A percentile compares a stretch with the other conserved stretches of the same genome.
Evolutionary conservation across 805 yeast genomes (phyloP).

Genomic region (Dipodascus geniculatus): DNA sequence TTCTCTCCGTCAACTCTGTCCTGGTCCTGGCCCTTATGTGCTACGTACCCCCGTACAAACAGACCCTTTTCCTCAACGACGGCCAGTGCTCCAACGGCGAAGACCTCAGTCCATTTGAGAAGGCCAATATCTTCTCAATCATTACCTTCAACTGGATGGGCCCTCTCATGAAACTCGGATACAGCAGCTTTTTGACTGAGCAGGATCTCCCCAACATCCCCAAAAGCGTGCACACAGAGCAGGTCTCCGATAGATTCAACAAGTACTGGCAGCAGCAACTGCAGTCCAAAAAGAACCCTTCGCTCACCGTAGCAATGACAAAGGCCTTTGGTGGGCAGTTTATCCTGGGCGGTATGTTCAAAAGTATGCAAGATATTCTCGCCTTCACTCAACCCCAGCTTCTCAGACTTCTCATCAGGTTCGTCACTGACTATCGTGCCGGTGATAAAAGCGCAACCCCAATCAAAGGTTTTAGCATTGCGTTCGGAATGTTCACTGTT

Average conservation of each 20-base stretch:
- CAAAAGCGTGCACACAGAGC: slow-evolving; percentile 45
- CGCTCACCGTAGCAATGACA: slow-evolving; percentile 50
- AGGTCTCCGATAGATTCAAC: slow-evolving; percentile 38
- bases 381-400: slow-evolving; percentile 85
- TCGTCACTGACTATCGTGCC: slow-evolving; percentile 37
- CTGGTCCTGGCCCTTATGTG: slow-evolving; percentile 35
- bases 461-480: slow-evolving; percentile 50
- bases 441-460: slow-evolving; percentile 14
- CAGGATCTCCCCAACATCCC: slow-evolving; percentile 78
- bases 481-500: slow-evolving; percentile 49
- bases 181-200: slow-evolving; percentile 36
- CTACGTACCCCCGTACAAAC: slow-evolving; percentile 27
- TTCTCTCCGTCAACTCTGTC: slow-evolving; percentile 26
- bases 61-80: slow-evolving; percentile 12
- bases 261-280: slow-evolving; percentile 50
- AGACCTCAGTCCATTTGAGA: slow-evolving; percentile 34
- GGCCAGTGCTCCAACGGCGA: slow-evolving; percentile 25
- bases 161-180: slow-evolving; percentile 68
- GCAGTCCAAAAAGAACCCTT: slow-evolving; percentile 26
- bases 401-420: slow-evolving; percentile 50
- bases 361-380: slow-evolving; percentile 61
- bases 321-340: slow-evolving; percentile 68
- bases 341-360: slow-evolving; percentile 58
- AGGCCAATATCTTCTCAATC: slow-evolving; percentile 60
- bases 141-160: slow-evolving; percentile 90